A percentile compares a stretch with the other conserved stretches of the same genome.
Evolutionary conservation across 805 yeast species (phyloP).

Genomic region (Yarrowia alimentaria): DNA sequence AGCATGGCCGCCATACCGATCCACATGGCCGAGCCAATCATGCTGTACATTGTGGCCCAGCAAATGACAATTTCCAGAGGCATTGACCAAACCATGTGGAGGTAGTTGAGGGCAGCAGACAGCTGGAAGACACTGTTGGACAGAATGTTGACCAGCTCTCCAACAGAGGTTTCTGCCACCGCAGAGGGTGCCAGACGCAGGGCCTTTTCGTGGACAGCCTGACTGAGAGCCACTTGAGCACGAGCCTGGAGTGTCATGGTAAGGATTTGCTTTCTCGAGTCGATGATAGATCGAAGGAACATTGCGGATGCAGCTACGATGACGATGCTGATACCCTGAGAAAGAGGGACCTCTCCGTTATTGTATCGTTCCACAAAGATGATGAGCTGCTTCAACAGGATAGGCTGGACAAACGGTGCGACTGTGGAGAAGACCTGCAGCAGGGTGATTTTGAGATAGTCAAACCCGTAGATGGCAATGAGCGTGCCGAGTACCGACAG

Average conservation of each 20-base stretch:
- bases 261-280: constrained; percentile 76
- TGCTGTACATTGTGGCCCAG: constrained; percentile 63
- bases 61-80: constrained; percentile 84
- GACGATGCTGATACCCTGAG: constrained; percentile 74
- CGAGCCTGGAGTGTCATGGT: constrained; percentile 72
- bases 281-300: constrained; percentile 64
- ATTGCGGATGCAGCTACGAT: constrained; percentile 71
- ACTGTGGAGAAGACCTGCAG: constrained; percentile 47
- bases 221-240: constrained; percentile 55
- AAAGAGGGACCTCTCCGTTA: constrained; percentile 50
- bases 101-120: constrained; percentile 75
- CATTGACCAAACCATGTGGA: constrained; percentile 85
- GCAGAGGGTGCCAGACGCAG: constrained; percentile 64
- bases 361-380: constrained; percentile 51
- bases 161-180: constrained; percentile 66
- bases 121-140: constrained; percentile 88
- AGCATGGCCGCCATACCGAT: constrained; percentile 78
- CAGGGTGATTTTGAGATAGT: constrained; percentile 45
- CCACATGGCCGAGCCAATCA: constrained; percentile 89
- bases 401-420: constrained; percentile 46
- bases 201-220: constrained; percentile 70
- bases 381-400: constrained; percentile 43
- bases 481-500: constrained; percentile 31
- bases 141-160: constrained; percentile 93
- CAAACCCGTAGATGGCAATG: constrained; percentile 45